phyloP scores from a whole-genome alignment of 306 rosid species.

The Fragaria vesca region DNA sequence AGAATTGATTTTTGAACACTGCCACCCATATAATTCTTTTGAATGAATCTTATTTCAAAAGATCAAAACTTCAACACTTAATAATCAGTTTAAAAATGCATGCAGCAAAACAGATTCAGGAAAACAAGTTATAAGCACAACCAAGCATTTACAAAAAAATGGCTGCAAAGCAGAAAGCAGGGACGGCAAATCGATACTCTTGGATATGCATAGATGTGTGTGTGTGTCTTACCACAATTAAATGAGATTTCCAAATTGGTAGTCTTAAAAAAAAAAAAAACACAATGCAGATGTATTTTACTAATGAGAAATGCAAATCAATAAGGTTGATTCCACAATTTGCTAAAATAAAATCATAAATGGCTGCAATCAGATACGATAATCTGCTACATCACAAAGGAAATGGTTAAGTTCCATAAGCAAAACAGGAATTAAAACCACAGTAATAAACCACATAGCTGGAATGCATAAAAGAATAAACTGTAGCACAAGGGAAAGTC shows the following conservation, averaged over 20 bases:
- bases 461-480: constrained; percentile 27
- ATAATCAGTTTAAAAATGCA: background rate
- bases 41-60: background rate
- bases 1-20: background rate
- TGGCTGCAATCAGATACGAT: constrained; percentile 54
- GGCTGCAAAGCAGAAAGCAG: no score
- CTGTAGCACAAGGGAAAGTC: constrained; percentile 32
- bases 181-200: no score
- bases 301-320: background rate
- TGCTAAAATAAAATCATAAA: constrained; percentile 26
- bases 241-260: constrained; percentile 5
- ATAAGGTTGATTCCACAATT: constrained; percentile 18
- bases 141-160: background rate
- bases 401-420: constrained; percentile 26
- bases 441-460: constrained; percentile 33
- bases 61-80: background rate
- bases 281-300: constrained; percentile 6
- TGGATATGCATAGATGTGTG: background rate
- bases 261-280: background rate
- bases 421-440: constrained; percentile 30
- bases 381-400: constrained; percentile 38
- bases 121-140: background rate
- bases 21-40: background rate
- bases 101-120: background rate
- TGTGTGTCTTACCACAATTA: constrained; percentile 4